These are phyloP conservation scores for Acacia crassicarpa DNA, from an alignment of 306 rosid species.

Conservation along the genomic window DNA sequence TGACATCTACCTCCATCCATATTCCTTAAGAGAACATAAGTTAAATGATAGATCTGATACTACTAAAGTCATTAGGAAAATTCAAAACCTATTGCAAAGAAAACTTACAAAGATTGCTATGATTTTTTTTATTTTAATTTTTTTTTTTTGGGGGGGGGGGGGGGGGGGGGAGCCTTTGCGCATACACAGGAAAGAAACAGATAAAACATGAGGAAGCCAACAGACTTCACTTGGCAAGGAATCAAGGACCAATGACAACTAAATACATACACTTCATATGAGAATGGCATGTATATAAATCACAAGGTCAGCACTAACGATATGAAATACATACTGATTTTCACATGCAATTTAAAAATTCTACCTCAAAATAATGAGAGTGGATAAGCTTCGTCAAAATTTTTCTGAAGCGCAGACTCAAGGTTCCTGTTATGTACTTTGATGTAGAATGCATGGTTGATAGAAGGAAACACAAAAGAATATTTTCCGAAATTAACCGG, in stretches of 20 bases:
- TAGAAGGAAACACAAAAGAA: slow-evolving; percentile 82
- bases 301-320: slow-evolving; percentile 2
- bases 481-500: slow-evolving; percentile 84
- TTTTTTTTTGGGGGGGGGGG: no score
- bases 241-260: slow-evolving; percentile 2
- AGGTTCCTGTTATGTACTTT: slow-evolving; percentile 83
- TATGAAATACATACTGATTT: slow-evolving; percentile 7
- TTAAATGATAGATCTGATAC: background rate
- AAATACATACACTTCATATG: slow-evolving; percentile 22
- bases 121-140: background rate
- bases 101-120: background rate
- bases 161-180: background rate
- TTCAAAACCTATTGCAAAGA: slow-evolving; percentile 1
- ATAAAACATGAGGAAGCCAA: background rate
- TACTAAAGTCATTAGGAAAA: slow-evolving; percentile 2
- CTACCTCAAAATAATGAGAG: slow-evolving; percentile 94
- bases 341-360: slow-evolving; percentile 20
- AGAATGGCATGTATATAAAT: slow-evolving; percentile 17
- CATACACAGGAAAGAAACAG: background rate
- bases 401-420: slow-evolving; percentile 94
- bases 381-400: slow-evolving; percentile 88
- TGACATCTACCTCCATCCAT: background rate
- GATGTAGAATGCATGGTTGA: slow-evolving; percentile 89
- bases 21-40: slow-evolving; percentile 5
- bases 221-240: background rate